Evolutionary conservation across 768 basidiomycete genomes (phyloP).

Genomic region (Kwoniella pini): DNA sequence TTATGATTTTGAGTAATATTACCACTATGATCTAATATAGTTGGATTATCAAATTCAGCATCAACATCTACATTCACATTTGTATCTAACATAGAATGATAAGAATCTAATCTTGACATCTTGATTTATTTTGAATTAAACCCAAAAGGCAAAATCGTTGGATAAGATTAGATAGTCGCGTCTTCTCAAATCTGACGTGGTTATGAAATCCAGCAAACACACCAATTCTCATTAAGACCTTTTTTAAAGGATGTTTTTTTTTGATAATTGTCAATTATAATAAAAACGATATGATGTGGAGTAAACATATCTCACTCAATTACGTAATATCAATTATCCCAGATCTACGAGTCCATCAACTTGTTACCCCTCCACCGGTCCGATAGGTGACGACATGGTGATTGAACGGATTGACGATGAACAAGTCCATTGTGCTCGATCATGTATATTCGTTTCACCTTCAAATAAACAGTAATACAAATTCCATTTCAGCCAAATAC

Average conservation of each 20-base stretch:
- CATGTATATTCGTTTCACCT: too few relatives aligned
- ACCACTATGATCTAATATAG: conserved; percentile 1
- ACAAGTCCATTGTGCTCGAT: not conserved
- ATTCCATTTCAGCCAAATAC: too few relatives aligned
- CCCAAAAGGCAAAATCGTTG: too few relatives aligned
- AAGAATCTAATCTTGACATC: conserved; percentile 13
- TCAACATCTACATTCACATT: conserved; percentile 5
- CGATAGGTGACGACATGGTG: conserved; percentile 2
- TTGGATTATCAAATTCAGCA: conserved; percentile 8
- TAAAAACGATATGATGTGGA: too few relatives aligned
- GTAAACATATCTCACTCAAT: too few relatives aligned
- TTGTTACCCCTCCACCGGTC: conserved; percentile 2
- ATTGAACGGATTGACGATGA: not conserved
- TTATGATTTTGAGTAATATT: not conserved
- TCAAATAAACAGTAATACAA: too few relatives aligned
- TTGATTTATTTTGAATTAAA: too few relatives aligned
- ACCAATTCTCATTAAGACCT: not conserved
- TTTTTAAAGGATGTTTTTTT: not conserved
- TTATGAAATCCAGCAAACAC: not conserved
- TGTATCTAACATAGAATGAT: conserved; percentile 3
- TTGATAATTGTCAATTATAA: not conserved
- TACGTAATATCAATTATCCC: too few relatives aligned
- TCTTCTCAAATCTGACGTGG: not conserved
- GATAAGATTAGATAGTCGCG: conserved; percentile 1
- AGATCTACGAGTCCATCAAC: too few relatives aligned